Percentiles rank a stretch among this genome's conserved stretches.
These are phyloP conservation scores for Citrullus colocynthis DNA, from an alignment of 306 rosid genomes.

Conservation along the genomic window DNA sequence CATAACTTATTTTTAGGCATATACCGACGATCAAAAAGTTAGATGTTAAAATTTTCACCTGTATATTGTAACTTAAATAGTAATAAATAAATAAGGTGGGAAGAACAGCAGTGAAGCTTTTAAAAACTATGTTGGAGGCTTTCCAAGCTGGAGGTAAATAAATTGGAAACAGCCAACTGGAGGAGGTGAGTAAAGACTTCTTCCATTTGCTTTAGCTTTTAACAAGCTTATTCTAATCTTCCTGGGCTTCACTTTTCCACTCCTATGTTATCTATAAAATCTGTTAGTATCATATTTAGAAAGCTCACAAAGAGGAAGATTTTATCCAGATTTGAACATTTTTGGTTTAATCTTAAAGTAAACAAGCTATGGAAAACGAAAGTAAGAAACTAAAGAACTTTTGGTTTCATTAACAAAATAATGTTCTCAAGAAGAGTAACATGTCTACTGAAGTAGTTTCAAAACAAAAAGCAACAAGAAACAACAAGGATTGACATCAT, in stretches of 20 bases:
- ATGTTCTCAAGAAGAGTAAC: background rate
- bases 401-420: background rate
- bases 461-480: background rate
- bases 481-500: background rate
- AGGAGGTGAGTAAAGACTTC: background rate
- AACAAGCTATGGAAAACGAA: background rate
- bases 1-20: too few species aligned
- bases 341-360: background rate
- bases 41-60: too few species aligned
- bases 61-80: too few species aligned
- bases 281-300: background rate
- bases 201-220: background rate
- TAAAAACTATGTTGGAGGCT: background rate
- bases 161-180: background rate
- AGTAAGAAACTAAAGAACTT: background rate
- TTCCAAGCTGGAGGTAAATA: background rate
- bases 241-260: background rate
- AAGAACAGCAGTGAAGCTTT: background rate
- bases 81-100: background rate
- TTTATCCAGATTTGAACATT: background rate
- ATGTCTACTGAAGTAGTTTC: background rate
- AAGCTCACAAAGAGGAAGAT: too few species aligned
- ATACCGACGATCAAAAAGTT: background rate
- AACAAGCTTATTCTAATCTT: background rate
- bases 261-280: background rate